phyloP scores from a whole-genome alignment of 2,329 filamentous ascomycete species.

The Aspergillus awamori region DNA sequence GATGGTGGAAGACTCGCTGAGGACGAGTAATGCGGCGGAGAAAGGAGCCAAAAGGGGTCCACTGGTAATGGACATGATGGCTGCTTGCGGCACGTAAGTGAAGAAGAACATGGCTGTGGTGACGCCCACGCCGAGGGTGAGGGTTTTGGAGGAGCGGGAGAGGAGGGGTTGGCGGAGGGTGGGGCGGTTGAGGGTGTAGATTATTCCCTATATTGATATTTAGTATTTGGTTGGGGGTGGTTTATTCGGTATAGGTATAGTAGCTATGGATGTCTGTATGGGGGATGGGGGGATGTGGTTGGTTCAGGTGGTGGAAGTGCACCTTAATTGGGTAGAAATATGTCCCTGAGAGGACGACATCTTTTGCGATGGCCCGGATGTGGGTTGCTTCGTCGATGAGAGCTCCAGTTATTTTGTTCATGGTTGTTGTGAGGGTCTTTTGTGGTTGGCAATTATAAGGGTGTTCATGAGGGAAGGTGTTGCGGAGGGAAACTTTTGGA shows the following conservation, averaged over 20 bases:
- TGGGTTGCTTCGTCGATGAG: conserved; percentile 71
- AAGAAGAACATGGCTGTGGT: conserved; percentile 83
- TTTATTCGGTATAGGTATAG: not conserved
- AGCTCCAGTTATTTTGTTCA: conserved; percentile 60
- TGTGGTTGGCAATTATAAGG: not conserved
- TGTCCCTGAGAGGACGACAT: conserved; percentile 73
- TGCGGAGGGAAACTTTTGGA: not conserved
- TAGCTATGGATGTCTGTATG: not conserved
- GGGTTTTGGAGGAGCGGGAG: conserved; percentile 60
- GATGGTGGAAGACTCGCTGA: conserved; percentile 59
- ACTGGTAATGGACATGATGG: conserved; percentile 79
- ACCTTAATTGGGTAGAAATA: conserved; percentile 85
- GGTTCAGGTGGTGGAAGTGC: conserved; percentile 16
- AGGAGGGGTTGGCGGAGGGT: conserved; percentile 62
- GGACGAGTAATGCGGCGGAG: conserved; percentile 61
- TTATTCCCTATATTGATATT: conserved; percentile 53
- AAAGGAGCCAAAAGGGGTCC: conserved; percentile 67
- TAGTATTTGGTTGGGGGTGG: not conserved
- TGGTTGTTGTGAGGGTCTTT: conserved; percentile 15
- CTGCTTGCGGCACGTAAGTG: conserved; percentile 82
- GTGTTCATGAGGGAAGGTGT: too few species aligned
- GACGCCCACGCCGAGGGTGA: conserved; percentile 72
- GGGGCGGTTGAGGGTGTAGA: conserved; percentile 62
- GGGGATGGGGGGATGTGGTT: not conserved
- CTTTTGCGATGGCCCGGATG: conserved; percentile 63